Conservation (phyloP, 2,329 filamentous ascomycete genomes). For the Ceratocystis destructans region DNA sequence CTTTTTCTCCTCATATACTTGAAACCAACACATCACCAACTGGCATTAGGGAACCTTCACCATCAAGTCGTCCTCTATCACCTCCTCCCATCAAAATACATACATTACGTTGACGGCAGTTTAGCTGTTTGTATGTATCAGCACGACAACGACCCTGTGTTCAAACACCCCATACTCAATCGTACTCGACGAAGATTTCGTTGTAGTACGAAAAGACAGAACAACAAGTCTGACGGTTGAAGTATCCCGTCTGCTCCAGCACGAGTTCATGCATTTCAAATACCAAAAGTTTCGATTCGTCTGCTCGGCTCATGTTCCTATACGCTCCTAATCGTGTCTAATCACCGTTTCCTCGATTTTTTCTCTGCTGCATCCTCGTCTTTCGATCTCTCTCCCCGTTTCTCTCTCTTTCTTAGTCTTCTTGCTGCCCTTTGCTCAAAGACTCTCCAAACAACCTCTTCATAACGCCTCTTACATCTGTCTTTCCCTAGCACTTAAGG, state of each 20-base stretch:
- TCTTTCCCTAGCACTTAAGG: slow-evolving; percentile 9
- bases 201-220: slow-evolving; percentile 18
- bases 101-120: slow-evolving; percentile 11
- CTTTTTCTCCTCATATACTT: slow-evolving; percentile 10
- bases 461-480: background rate
- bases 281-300: slow-evolving; percentile 38
- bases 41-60: background rate
- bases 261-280: slow-evolving; percentile 39
- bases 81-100: slow-evolving; percentile 20
- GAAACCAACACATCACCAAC: slow-evolving; percentile 13
- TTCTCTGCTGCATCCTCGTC: slow-evolving; percentile 21
- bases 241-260: slow-evolving; percentile 36
- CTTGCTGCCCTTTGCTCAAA: background rate
- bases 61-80: slow-evolving; percentile 10
- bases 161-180: slow-evolving; percentile 63
- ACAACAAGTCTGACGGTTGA: slow-evolving; percentile 68
- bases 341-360: slow-evolving; percentile 25
- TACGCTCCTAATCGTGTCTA: slow-evolving; percentile 19
- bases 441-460: background rate
- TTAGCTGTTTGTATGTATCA: slow-evolving; percentile 77
- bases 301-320: slow-evolving; percentile 26
- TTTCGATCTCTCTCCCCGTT: slow-evolving; percentile 18
- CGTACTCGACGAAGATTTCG: slow-evolving; percentile 17
- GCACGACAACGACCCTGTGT: slow-evolving; percentile 79
- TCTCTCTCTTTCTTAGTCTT: slow-evolving; percentile 16